Conservation (phyloP, 192 early-diverging fungal genomes). For the Radiomyces spectabilis region DNA sequence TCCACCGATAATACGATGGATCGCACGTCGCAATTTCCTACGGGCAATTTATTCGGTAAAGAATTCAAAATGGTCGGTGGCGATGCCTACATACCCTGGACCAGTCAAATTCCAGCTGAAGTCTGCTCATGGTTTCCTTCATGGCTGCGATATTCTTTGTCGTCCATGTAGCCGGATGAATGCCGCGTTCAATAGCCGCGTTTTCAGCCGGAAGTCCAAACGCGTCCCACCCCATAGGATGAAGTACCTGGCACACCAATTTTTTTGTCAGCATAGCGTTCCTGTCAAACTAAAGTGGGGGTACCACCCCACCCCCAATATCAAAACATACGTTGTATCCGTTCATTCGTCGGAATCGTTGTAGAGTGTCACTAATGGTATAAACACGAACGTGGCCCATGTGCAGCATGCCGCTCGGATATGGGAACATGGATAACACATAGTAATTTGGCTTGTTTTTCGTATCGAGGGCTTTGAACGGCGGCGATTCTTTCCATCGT, state of each 20-base stretch:
- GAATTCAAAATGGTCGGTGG: background rate
- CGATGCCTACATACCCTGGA: constrained; percentile 42
- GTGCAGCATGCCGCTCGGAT: constrained; percentile 87
- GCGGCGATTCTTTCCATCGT: constrained; percentile 34
- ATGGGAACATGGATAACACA: constrained; percentile 92
- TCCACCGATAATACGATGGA: constrained; percentile 88
- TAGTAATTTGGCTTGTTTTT: constrained; percentile 57
- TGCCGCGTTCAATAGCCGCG: constrained; percentile 79
- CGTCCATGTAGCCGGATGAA: constrained; percentile 82
- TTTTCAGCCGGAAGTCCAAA: constrained; percentile 99
- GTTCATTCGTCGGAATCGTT: constrained; percentile 69
- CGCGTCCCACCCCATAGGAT: constrained; percentile 97
- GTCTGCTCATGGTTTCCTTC: constrained; percentile 70
- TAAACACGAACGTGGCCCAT: constrained; percentile 98
- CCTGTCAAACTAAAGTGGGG: no score
- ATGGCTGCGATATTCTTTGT: constrained; percentile 71
- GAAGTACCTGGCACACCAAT: constrained; percentile 42
- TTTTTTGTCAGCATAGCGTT: no score
- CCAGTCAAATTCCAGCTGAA: constrained; percentile 89
- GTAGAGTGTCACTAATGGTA: constrained; percentile 82
- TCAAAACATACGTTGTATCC: constrained; percentile 54
- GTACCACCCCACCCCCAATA: no score
- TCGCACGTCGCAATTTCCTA: constrained; percentile 84
- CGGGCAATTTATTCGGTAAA: background rate
- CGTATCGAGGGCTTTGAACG: background rate